Conservation (phyloP, 2,329 filamentous ascomycete genomes). For the Zelopaecilomyces penicillatus region DNA sequence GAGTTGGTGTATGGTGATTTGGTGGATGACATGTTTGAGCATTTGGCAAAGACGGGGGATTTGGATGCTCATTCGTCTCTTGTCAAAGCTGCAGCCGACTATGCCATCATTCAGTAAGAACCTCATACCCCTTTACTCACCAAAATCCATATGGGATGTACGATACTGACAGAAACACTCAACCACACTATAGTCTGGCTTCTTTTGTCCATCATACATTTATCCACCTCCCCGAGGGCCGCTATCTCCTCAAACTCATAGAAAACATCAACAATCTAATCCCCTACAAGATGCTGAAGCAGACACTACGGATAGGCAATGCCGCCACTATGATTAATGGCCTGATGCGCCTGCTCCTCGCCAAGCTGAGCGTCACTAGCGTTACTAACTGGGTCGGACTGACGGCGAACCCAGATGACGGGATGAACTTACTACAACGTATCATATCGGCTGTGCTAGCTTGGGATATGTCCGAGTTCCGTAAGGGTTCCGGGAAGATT, state of each 20-base stretch:
- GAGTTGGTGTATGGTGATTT: conserved; percentile 60
- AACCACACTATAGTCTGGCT: conserved; percentile 46
- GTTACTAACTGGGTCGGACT: conserved; percentile 74
- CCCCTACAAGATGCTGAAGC: conserved; percentile 63
- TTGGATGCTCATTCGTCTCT: conserved; percentile 55
- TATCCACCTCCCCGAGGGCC: conserved; percentile 65
- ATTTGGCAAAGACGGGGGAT: conserved; percentile 50
- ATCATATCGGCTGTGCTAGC: conserved; percentile 66
- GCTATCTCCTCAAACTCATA: conserved; percentile 62
- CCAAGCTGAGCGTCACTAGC: conserved; percentile 67
- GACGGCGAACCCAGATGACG: conserved; percentile 62
- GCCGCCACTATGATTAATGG: conserved; percentile 74
- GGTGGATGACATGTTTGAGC: conserved; percentile 55
- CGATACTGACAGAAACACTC: neutral
- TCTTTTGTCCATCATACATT: conserved; percentile 68
- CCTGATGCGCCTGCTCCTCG: conserved; percentile 62
- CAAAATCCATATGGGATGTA: neutral
- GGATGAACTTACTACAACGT: conserved; percentile 71
- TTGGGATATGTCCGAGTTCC: conserved; percentile 66
- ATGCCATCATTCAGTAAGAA: conserved; percentile 59
- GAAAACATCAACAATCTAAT: conserved; percentile 62
- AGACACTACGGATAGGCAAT: conserved; percentile 69
- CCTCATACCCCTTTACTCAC: conserved; percentile 3
- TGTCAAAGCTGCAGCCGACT: conserved; percentile 57
- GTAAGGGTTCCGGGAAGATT: conserved; percentile 54